Evolutionary conservation across 805 yeast species (phyloP).

Genomic region (Metschnikowia koreensis): DNA sequence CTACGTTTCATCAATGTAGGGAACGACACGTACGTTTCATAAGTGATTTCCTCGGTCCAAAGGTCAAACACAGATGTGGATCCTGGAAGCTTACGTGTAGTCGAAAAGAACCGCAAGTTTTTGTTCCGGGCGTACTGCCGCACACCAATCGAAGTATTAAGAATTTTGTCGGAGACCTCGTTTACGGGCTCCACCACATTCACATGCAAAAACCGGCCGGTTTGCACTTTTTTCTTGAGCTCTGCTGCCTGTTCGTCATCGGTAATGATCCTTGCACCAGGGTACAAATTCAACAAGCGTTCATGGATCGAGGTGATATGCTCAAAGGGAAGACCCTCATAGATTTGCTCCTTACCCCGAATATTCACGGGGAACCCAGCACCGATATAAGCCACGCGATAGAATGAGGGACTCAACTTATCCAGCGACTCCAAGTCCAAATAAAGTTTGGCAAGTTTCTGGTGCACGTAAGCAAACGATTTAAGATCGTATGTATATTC

Average conservation of each 20-base stretch:
- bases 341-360: conserved; percentile 73
- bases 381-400: conserved; percentile 78
- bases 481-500: conserved; percentile 69
- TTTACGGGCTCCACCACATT: conserved; percentile 68
- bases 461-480: conserved; percentile 71
- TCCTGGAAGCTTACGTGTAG: conserved; percentile 70
- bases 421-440: conserved; percentile 64
- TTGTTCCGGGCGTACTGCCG: conserved; percentile 74
- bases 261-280: conserved; percentile 73
- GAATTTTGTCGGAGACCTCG: conserved; percentile 46
- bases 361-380: conserved; percentile 78
- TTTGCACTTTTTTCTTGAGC: conserved; percentile 49
- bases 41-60: conserved; percentile 87
- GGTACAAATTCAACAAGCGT: conserved; percentile 68
- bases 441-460: conserved; percentile 66
- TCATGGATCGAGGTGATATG: conserved; percentile 81
- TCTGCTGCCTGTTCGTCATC: conserved; percentile 56
- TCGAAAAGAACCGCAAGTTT: conserved; percentile 66
- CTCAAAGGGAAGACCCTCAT: conserved; percentile 85
- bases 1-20: conserved; percentile 87
- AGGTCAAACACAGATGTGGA: conserved; percentile 67
- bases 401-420: conserved; percentile 72
- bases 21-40: conserved; percentile 71
- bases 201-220: conserved; percentile 74
- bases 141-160: conserved; percentile 56